Evolutionary conservation across 371 early-diverging fungal species (phyloP).

Genomic region (Basidiobolus meristosporus): DNA sequence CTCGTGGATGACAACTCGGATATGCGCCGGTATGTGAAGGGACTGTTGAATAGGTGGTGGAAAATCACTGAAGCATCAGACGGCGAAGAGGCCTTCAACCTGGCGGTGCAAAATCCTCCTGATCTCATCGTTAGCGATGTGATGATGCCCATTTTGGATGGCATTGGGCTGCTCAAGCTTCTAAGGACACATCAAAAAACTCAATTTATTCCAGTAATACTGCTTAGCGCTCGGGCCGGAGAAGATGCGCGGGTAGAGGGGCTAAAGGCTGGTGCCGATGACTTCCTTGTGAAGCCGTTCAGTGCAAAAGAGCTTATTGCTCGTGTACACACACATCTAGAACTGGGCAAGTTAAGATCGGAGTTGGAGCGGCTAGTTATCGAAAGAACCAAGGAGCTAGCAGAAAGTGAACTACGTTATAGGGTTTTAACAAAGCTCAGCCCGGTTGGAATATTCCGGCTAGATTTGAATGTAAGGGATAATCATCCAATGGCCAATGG

Average conservation of each 20-base stretch:
- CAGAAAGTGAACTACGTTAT: too few relatives aligned
- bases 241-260: slow-evolving; percentile 19
- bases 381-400: too few relatives aligned
- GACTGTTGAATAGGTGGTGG: not conserved
- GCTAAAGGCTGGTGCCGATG: slow-evolving; percentile 16
- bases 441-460: too few relatives aligned
- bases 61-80: not conserved
- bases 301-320: slow-evolving; percentile 20
- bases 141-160: slow-evolving; percentile 23
- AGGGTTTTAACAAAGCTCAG: too few relatives aligned
- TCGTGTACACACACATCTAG: slow-evolving; percentile 16
- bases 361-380: slow-evolving; percentile 2
- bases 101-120: not conserved
- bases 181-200: slow-evolving; percentile 10
- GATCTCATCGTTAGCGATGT: slow-evolving; percentile 7
- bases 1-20: not conserved
- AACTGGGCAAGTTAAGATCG: slow-evolving; percentile 10
- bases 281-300: slow-evolving; percentile 23
- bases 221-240: slow-evolving; percentile 17
- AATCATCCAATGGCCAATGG: too few relatives aligned
- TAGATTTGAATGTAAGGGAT: too few relatives aligned
- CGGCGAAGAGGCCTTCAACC: not conserved
- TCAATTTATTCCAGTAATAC: slow-evolving; percentile 16
- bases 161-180: slow-evolving; percentile 13
- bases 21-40: not conserved